Evolutionary conservation across 441 rosid species (phyloP), one percentile per base, ranked within the genome.

Genomic region (Adansonia grandidieri): DNA sequence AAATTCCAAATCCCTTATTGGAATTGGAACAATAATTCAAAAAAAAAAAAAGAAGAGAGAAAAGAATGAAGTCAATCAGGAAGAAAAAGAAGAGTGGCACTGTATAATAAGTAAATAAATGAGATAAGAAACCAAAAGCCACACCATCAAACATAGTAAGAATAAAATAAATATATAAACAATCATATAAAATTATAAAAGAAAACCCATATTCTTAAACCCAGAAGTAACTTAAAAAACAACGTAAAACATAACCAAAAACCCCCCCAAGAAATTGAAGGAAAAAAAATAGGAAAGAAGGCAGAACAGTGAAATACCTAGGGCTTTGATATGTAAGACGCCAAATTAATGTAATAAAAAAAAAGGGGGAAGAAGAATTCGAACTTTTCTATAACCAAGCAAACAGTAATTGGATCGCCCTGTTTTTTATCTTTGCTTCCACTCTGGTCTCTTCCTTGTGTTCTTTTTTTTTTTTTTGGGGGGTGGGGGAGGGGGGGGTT

Each of bases 131-230:
- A 71, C 14, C 48, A 53, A 71, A 53, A 71, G 62, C 61, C 75
- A 32, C 14, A 71, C 13, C 47, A 71, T 53, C 0, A 44, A 67
- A 45, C 8, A 51, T 51, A 51, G 56, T 15, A 53, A 53, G 15
- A 53, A 53, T 15, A 53, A 3, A 2, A 17, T 32, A 58, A 58
- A 60, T 32, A 60, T 22, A 28, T n/a, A 62, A 62, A 1, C 66
- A 62, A 14, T 63, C 67, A 58, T 2, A 14, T 9, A 5, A n/a
- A 71, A 53, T 9, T 32, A 37, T 17, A n/a, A 17, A n/a, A 37
- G 50, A 54, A 11, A 72, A 72, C n/a, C 63, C 75, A 32, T 5
- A 32, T 17, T 54, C 28, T 71, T 71, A 71, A 71, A 71, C 75
- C 62, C 75, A 32, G 9, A 37, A 54, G 5, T 15, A 15, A 9